Conservation (phyloP, 164 flowering plant genomes). For the Euptelea pleiosperma region DNA sequence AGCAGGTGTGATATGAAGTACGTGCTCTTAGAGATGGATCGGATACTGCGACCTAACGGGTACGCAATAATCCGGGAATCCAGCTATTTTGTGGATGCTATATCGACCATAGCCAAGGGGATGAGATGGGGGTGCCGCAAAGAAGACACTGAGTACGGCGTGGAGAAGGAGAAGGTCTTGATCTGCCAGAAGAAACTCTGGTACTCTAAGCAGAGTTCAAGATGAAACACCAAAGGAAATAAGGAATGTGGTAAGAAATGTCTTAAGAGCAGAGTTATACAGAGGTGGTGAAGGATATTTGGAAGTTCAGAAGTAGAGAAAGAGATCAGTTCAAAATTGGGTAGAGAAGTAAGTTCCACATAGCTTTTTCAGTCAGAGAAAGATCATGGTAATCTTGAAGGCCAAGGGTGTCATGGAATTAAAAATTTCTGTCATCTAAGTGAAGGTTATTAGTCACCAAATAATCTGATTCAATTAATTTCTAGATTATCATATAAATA, state of each 20-base stretch:
- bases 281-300: not conserved
- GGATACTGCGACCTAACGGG: constrained; percentile 79
- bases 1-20: constrained; percentile 90
- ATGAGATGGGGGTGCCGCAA: constrained; percentile 87
- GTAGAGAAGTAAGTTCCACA: constrained; percentile 12
- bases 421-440: too few relatives aligned
- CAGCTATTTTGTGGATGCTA: constrained; percentile 58
- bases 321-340: not conserved
- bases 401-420: too few relatives aligned
- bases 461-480: constrained; percentile 7
- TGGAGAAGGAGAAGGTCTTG: constrained; percentile 68
- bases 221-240: constrained; percentile 13
- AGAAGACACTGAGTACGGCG: constrained; percentile 64
- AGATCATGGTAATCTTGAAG: too few relatives aligned
- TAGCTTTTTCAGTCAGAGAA: too few relatives aligned
- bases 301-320: constrained; percentile 3
- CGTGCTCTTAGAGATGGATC: constrained; percentile 86
- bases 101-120: constrained; percentile 65
- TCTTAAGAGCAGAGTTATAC: too few relatives aligned
- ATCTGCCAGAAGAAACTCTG: constrained; percentile 90
- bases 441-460: not conserved
- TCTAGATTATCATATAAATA: constrained; percentile 2
- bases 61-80: constrained; percentile 81
- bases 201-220: constrained; percentile 52
- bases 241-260: too few relatives aligned